A percentile compares a stretch with the other conserved stretches of the same genome.
Conservation (phyloP, 208 protist species). For the Leishmania gerbilli region DNA sequence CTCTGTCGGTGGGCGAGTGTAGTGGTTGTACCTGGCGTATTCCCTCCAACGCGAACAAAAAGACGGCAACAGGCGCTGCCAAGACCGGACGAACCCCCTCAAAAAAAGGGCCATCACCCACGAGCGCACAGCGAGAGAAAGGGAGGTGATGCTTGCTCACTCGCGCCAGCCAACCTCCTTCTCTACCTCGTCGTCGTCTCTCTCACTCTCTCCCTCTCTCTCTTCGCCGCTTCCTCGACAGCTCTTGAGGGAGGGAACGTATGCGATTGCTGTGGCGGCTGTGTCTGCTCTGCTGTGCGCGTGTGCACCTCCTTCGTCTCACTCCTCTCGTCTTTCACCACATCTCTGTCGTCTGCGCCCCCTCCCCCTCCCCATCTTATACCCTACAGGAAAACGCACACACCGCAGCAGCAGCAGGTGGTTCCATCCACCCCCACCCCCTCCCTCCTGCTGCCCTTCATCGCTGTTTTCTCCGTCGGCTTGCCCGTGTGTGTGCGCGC, state of each 20-base stretch:
- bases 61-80: background rate
- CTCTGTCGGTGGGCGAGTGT: background rate
- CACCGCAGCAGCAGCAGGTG: background rate
- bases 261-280: background rate
- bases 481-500: background rate
- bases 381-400: background rate
- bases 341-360: no score
- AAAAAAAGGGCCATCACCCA: background rate
- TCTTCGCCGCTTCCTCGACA: background rate
- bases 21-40: background rate
- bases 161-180: background rate
- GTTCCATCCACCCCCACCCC: background rate
- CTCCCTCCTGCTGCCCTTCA: constrained; percentile 1
- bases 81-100: background rate
- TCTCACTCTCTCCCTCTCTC: background rate
- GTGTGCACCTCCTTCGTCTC: background rate
- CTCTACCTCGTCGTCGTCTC: background rate
- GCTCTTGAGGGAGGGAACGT: background rate
- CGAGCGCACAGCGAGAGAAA: background rate
- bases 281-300: background rate
- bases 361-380: background rate
- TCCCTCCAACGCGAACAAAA: background rate
- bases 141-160: background rate
- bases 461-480: background rate
- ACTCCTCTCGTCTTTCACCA: background rate